Evolutionary conservation across 495 filamentous ascomycete genomes (phyloP).

Genomic region (Lasiosphaeriaceae sp.): DNA sequence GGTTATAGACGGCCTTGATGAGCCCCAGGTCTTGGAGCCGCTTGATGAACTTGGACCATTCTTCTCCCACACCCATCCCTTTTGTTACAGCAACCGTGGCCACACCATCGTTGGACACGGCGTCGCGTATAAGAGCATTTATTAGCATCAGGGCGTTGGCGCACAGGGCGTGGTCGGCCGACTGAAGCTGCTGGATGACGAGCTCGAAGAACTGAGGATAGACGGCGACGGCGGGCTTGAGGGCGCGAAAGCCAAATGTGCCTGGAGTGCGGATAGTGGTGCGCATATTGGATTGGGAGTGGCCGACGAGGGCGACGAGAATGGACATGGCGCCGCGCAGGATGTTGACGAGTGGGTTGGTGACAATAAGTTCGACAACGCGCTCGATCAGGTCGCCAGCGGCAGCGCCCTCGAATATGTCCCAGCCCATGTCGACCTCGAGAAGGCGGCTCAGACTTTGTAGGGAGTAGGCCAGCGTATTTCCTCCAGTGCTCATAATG

Average conservation of each 20-base stretch:
- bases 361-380: slow-evolving; percentile 91
- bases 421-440: slow-evolving; percentile 98
- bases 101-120: slow-evolving; percentile 67
- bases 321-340: slow-evolving; percentile 95
- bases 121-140: slow-evolving; percentile 91
- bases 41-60: slow-evolving; percentile 97
- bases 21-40: slow-evolving; percentile 87
- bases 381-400: slow-evolving; percentile 56
- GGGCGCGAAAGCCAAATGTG: slow-evolving; percentile 76
- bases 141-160: slow-evolving; percentile 93
- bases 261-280: slow-evolving; percentile 42
- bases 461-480: slow-evolving; percentile 91
- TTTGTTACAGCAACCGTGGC: slow-evolving; percentile 33
- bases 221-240: slow-evolving; percentile 86
- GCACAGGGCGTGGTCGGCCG: slow-evolving; percentile 93
- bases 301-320: slow-evolving; percentile 85
- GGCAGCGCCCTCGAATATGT: slow-evolving; percentile 55
- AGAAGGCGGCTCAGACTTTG: slow-evolving; percentile 81
- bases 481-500: slow-evolving; percentile 78
- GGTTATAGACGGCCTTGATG: slow-evolving; percentile 81
- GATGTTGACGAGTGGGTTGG: slow-evolving; percentile 95
- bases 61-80: slow-evolving; percentile 47
- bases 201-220: slow-evolving; percentile 94
- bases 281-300: slow-evolving; percentile 48
- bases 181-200: slow-evolving; percentile 81